Percentiles rank a stretch among this genome's conserved stretches.
These are phyloP conservation scores for Mycena rebaudengoi DNA, from an alignment of 768 basidiomycete species.

Conservation along the genomic window DNA sequence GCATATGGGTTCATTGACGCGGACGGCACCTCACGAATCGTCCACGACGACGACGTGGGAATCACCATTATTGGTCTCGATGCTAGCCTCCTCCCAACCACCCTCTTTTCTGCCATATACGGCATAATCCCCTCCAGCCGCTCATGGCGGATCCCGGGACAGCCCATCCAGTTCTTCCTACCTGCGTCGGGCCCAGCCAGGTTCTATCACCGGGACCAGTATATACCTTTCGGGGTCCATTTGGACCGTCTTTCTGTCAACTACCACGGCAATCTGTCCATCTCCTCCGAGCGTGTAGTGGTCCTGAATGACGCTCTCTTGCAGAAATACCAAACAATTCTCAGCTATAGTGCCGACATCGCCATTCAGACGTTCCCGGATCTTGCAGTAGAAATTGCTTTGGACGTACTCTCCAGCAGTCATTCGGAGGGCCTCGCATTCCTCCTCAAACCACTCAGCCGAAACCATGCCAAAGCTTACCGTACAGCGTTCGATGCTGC, in stretches of 20 bases:
- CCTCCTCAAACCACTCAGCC: neutral
- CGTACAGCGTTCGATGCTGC: slow-evolving; percentile 8
- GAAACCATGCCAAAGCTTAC: neutral
- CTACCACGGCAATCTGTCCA: slow-evolving; percentile 12
- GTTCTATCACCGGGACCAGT: slow-evolving; percentile 13
- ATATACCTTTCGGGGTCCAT: neutral
- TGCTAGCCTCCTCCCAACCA: neutral
- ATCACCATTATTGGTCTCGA: slow-evolving; percentile 1
- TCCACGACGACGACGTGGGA: slow-evolving; percentile 1
- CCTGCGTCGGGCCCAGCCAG: neutral
- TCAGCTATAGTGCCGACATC: neutral
- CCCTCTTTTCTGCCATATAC: slow-evolving; percentile 6
- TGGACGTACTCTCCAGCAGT: neutral
- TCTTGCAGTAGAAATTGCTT: slow-evolving; percentile 7
- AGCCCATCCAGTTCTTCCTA: neutral
- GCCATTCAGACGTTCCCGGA: neutral
- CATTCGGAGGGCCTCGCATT: slow-evolving; percentile 7
- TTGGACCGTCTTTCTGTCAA: slow-evolving; percentile 5
- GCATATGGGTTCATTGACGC: neutral
- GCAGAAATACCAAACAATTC: neutral
- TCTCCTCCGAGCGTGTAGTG: neutral
- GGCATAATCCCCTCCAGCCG: neutral
- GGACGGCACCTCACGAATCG: neutral
- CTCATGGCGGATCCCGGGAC: neutral
- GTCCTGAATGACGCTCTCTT: neutral